A percentile compares a stretch with the other conserved stretches of the same genome.
phyloP scores from a whole-genome alignment of 495 filamentous ascomycete genomes.

The Neurospora sp. region DNA sequence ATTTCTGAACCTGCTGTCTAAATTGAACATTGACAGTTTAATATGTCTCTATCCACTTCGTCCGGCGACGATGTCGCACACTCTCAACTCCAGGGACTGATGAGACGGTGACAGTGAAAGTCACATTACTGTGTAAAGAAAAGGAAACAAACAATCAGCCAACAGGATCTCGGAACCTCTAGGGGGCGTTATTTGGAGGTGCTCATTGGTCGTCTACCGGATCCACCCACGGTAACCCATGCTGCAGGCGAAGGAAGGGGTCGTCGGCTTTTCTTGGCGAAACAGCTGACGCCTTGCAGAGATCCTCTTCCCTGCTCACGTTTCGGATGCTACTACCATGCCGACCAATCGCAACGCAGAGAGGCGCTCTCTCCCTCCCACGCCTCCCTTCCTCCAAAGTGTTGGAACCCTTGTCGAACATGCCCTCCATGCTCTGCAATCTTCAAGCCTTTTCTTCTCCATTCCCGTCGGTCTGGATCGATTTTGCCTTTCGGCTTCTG shows the following conservation, averaged over 20 bases:
- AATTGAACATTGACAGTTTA: neutral
- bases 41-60: neutral
- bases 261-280: constrained; percentile 4
- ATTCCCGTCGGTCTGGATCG: neutral
- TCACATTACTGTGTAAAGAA: neutral
- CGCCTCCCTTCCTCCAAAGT: neutral
- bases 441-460: neutral
- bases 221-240: neutral
- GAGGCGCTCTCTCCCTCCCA: neutral
- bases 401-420: neutral
- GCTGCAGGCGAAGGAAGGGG: constrained; percentile 5
- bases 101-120: neutral
- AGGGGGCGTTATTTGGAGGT: neutral
- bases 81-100: neutral
- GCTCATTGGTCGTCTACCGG: constrained; percentile 15
- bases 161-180: constrained; percentile 2
- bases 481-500: neutral
- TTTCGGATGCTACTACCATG: neutral
- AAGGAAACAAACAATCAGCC: constrained; percentile 8
- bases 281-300: too few species aligned
- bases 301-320: too few species aligned
- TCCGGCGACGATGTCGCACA: neutral
- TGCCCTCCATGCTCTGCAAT: neutral
- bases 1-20: neutral
- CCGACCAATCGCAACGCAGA: neutral